Evolutionary conservation across 1,139 yeast species (phyloP).

Genomic region (Hanseniaspora uvarum): DNA sequence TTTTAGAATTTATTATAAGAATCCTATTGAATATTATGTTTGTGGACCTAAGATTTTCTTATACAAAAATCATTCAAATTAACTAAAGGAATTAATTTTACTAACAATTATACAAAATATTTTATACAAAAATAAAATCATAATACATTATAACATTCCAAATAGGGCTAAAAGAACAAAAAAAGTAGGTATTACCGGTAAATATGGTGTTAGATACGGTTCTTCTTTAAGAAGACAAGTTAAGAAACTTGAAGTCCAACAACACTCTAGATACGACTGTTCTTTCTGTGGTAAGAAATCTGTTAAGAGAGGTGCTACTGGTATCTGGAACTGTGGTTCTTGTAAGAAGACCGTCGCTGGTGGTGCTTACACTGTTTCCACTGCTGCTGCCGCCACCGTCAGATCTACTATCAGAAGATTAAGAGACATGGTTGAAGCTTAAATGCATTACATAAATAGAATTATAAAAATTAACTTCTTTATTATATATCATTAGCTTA

Average conservation of each 20-base stretch:
- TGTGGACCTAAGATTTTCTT: background rate
- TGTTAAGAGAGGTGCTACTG: slow-evolving; percentile 95
- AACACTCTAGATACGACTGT: slow-evolving; percentile 98
- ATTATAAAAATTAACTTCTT: slow-evolving; percentile 2
- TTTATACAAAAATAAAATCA: background rate
- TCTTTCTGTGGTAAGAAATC: slow-evolving; percentile 99
- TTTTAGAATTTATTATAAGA: too few species aligned
- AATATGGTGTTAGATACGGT: slow-evolving; percentile 99
- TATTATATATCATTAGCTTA: slow-evolving; percentile 7
- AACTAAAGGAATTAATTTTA: background rate
- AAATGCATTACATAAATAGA: slow-evolving; percentile 30
- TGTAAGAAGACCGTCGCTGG: slow-evolving; percentile 98
- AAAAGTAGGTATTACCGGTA: slow-evolving; percentile 99
- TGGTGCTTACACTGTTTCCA: slow-evolving; percentile 99
- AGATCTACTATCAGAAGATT: slow-evolving; percentile 99
- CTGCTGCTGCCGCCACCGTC: slow-evolving; percentile 99
- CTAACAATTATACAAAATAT: background rate
- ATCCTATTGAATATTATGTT: background rate
- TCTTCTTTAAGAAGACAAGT: slow-evolving; percentile 99
- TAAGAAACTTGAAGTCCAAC: slow-evolving; percentile 98
- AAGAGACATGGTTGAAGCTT: slow-evolving; percentile 99
- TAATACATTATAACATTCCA: slow-evolving; percentile 1
- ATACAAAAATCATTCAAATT: background rate
- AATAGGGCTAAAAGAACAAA: slow-evolving; percentile 97
- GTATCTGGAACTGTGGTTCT: slow-evolving; percentile 96